Conservation (phyloP, 805 yeast genomes). For the Blastobotrys attinorum region DNA sequence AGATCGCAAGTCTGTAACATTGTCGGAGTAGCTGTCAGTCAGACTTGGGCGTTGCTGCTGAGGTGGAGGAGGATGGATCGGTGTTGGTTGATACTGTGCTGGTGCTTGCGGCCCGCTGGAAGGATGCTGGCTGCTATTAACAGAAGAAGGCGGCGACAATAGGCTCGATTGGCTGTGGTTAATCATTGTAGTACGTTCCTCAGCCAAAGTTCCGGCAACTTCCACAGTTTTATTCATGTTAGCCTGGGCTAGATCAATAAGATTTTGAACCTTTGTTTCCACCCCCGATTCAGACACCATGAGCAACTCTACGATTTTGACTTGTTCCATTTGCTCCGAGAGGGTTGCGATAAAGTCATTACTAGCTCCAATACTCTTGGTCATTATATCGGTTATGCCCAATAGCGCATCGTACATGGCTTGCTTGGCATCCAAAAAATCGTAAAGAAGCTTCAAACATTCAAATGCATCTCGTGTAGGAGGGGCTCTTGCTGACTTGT, state of each 20-base stretch:
- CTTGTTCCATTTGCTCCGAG: constrained; percentile 11
- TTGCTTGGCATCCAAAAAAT: constrained; percentile 70
- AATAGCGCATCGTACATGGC: constrained; percentile 39
- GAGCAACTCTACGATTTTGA: constrained; percentile 14
- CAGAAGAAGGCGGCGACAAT: neutral
- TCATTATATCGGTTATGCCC: constrained; percentile 6
- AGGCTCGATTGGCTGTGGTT: neutral
- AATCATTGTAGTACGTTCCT: constrained; percentile 1
- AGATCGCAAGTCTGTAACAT: neutral
- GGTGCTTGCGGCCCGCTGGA: neutral
- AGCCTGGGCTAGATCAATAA: constrained; percentile 4
- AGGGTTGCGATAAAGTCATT: constrained; percentile 15
- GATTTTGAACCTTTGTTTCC: constrained; percentile 11
- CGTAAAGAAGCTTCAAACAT: constrained; percentile 35
- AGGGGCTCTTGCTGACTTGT: constrained; percentile 1
- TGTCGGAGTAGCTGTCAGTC: neutral
- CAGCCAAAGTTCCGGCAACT: constrained; percentile 6
- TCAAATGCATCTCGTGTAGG: constrained; percentile 5
- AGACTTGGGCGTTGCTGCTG: neutral
- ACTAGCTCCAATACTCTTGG: constrained; percentile 12
- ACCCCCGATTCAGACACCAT: constrained; percentile 10
- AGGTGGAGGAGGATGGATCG: neutral
- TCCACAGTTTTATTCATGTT: constrained; percentile 3
- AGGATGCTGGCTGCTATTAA: no score
- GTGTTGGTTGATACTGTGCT: neutral